A percentile compares a stretch with the other conserved stretches of the same genome.
phyloP scores from a whole-genome alignment of 768 basidiomycete genomes.

The Kwoniella dendrophila region DNA sequence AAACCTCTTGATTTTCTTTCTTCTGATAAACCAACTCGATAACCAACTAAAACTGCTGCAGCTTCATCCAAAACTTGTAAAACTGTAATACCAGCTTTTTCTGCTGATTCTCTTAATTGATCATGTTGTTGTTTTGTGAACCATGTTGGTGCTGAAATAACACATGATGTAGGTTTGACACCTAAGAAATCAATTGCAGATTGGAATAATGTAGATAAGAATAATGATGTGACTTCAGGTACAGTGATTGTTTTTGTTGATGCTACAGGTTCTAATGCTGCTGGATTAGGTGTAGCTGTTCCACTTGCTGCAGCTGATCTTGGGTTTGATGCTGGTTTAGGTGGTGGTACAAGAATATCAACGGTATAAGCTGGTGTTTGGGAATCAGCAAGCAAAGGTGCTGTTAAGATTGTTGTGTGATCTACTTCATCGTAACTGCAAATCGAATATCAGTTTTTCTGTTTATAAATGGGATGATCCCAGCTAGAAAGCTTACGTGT shows the following conservation, averaged over 20 bases:
- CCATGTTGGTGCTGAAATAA: slow-evolving; percentile 77
- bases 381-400: slow-evolving; percentile 67
- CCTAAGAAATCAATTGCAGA: slow-evolving; percentile 92
- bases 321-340: slow-evolving; percentile 54
- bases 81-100: slow-evolving; percentile 78
- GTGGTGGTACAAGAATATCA: slow-evolving; percentile 74
- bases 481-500: slow-evolving; percentile 66
- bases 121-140: slow-evolving; percentile 70
- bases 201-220: slow-evolving; percentile 77
- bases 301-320: slow-evolving; percentile 60
- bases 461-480: neutral
- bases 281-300: slow-evolving; percentile 59
- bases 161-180: slow-evolving; percentile 69
- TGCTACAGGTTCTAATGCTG: slow-evolving; percentile 62
- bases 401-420: slow-evolving; percentile 59
- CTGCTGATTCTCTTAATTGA: slow-evolving; percentile 73
- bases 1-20: slow-evolving; percentile 53
- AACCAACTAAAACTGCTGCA: slow-evolving; percentile 67
- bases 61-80: slow-evolving; percentile 86
- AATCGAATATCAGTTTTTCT: slow-evolving; percentile 1
- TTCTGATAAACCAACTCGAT: slow-evolving; percentile 54
- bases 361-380: slow-evolving; percentile 79
- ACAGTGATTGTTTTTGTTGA: slow-evolving; percentile 71
- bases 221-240: slow-evolving; percentile 79
- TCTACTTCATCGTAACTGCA: slow-evolving; percentile 53